Evolutionary conservation across 176 grass and related monocot genomes (phyloP).

Genomic region (Cymbopogon citratus): DNA sequence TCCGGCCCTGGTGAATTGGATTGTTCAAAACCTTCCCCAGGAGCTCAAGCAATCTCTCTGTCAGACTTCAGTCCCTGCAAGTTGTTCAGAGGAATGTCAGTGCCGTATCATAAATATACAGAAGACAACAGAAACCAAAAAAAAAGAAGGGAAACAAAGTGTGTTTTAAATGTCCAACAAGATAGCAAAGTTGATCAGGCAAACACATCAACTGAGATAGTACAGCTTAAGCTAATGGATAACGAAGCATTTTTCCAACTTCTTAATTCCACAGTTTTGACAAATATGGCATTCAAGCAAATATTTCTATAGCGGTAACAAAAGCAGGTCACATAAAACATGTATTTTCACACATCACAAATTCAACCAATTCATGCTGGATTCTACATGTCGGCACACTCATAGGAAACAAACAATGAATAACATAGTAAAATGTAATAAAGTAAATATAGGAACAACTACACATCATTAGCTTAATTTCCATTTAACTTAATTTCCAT

Average conservation of each 20-base stretch:
- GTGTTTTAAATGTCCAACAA: neutral
- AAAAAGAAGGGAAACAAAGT: neutral
- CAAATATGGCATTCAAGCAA: neutral
- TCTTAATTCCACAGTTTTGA: neutral
- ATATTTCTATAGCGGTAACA: neutral
- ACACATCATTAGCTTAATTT: neutral
- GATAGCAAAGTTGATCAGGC: neutral
- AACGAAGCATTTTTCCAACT: neutral
- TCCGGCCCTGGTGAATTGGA: neutral
- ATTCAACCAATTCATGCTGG: neutral
- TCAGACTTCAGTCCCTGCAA: constrained; percentile 39
- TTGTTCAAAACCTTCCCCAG: neutral
- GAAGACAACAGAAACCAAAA: neutral
- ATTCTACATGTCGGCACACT: neutral
- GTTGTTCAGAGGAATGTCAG: constrained; percentile 10
- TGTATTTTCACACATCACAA: neutral
- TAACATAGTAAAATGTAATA: too few relatives aligned
- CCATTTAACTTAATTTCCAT: constrained; percentile 8
- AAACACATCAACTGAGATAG: neutral
- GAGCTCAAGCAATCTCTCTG: neutral
- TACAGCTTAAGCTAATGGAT: neutral
- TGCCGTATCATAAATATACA: neutral
- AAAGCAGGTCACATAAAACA: neutral
- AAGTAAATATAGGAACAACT: neutral
- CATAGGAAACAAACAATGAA: neutral